These are phyloP conservation scores for Silybum marianum DNA, from an alignment of 129 eudicot genomes.

Conservation along the genomic window DNA sequence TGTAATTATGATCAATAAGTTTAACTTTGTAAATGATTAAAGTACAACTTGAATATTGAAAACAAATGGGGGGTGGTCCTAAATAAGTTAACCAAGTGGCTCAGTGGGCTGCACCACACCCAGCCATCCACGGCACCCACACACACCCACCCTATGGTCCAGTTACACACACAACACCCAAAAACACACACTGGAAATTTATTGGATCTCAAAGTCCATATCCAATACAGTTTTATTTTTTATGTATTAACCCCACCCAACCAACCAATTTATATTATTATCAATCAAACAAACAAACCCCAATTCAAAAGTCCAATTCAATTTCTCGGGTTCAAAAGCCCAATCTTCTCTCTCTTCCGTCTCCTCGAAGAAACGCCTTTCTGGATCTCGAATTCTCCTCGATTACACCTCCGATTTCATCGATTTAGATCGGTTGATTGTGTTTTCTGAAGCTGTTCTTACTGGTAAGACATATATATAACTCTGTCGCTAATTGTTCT, in stretches of 20 bases:
- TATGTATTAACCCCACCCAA: constrained; percentile 21
- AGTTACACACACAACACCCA: background rate
- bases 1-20: background rate
- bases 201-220: constrained; percentile 73
- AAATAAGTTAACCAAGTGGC: background rate
- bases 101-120: constrained; percentile 34
- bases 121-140: background rate
- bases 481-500: background rate
- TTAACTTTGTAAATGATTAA: background rate
- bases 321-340: constrained; percentile 56
- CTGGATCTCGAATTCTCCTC: constrained; percentile 47
- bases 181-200: background rate
- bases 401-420: too few relatives aligned
- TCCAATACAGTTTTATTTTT: constrained; percentile 47
- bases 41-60: background rate
- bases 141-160: background rate
- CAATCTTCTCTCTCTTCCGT: constrained; percentile 52
- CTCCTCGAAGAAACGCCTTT: constrained; percentile 29
- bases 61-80: background rate
- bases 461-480: constrained; percentile 9
- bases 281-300: constrained; percentile 31
- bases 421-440: background rate
- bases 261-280: background rate
- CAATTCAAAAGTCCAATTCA: constrained; percentile 53
- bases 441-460: constrained; percentile 9